phyloP scores from a whole-genome alignment of 1,284 basidiomycete species.

The Papiliotrema nemorosa region DNA sequence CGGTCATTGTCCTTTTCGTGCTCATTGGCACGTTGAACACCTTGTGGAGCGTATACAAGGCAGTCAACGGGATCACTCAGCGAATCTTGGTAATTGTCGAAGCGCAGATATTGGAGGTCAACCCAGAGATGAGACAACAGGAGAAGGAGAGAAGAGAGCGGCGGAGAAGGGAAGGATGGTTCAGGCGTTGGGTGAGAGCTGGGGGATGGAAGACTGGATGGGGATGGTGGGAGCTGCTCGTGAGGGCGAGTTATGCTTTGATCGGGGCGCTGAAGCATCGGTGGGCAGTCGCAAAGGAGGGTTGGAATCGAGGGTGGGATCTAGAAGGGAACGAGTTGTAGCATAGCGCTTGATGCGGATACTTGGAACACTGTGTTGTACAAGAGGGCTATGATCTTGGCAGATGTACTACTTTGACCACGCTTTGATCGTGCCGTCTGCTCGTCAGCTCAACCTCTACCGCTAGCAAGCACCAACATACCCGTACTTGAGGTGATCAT shows the following conservation, averaged over 20 bases:
- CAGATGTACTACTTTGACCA: slow-evolving; percentile 23
- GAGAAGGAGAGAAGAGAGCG: slow-evolving; percentile 1
- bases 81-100: slow-evolving; percentile 35
- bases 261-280: not conserved
- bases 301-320: not conserved
- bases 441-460: not conserved
- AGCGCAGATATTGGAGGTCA: slow-evolving; percentile 29
- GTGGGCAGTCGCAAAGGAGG: not conserved
- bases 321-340: not conserved
- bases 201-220: not conserved
- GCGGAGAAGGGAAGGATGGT: not conserved
- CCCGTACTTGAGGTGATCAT: slow-evolving; percentile 81
- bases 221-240: slow-evolving; percentile 5
- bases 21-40: slow-evolving; percentile 39
- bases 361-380: not conserved
- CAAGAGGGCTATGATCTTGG: too few relatives aligned
- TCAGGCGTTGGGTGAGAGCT: not conserved
- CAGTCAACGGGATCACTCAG: slow-evolving; percentile 20
- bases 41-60: slow-evolving; percentile 30
- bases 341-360: not conserved
- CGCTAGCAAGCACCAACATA: slow-evolving; percentile 13
- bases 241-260: not conserved
- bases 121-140: slow-evolving; percentile 1
- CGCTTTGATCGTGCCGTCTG: slow-evolving; percentile 41
- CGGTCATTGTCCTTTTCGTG: slow-evolving; percentile 33